Evolutionary conservation across 768 basidiomycete genomes (phyloP).

Genomic region (Pisolithus tinctorius): DNA sequence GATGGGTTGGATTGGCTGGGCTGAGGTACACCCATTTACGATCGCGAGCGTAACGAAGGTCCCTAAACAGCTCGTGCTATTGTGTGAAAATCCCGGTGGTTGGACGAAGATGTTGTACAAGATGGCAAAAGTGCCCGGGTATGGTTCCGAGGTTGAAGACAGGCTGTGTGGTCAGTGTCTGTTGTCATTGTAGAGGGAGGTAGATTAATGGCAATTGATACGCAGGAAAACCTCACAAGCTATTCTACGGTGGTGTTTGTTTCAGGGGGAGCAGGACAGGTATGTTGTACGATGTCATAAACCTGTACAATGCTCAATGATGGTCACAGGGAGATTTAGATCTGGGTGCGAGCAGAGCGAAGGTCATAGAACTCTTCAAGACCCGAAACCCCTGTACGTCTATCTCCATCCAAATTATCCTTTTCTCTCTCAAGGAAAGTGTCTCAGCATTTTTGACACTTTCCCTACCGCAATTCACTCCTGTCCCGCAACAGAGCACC

Average conservation of each 20-base stretch:
- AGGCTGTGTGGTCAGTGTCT: constrained; percentile 40
- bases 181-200: neutral
- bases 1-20: constrained; percentile 33
- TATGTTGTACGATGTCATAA: constrained; percentile 7
- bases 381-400: constrained; percentile 28
- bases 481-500: constrained; percentile 30
- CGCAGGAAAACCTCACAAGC: neutral
- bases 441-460: constrained; percentile 29
- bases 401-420: constrained; percentile 5
- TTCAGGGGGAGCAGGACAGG: constrained; percentile 51
- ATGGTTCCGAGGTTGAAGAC: constrained; percentile 26
- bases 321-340: constrained; percentile 15
- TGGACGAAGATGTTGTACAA: constrained; percentile 43
- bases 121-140: constrained; percentile 28
- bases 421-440: constrained; percentile 1
- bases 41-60: constrained; percentile 38
- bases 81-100: constrained; percentile 43
- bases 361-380: constrained; percentile 43
- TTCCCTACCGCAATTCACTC: constrained; percentile 30
- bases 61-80: constrained; percentile 39
- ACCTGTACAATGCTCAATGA: neutral
- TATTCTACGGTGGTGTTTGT: constrained; percentile 39
- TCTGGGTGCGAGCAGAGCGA: constrained; percentile 30
- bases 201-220: neutral
- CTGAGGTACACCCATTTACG: constrained; percentile 48